Conservation (phyloP, 345 rosid species). For the Dovyalis caffra region DNA sequence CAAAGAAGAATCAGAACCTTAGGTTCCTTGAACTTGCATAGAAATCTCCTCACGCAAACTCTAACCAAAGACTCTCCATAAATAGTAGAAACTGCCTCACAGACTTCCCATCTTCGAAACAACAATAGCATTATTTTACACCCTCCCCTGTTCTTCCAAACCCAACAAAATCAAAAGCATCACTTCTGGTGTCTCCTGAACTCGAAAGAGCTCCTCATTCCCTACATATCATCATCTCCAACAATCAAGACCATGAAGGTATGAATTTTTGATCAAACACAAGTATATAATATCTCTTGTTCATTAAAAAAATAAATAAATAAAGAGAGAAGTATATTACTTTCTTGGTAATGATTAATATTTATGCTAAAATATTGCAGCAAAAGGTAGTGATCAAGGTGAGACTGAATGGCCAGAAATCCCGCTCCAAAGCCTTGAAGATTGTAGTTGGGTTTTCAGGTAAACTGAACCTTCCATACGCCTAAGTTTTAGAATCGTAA, state of each 20-base stretch:
- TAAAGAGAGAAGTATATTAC: neutral
- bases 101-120: too few species aligned
- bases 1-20: too few species aligned
- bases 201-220: too few species aligned
- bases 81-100: too few species aligned
- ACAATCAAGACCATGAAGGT: neutral
- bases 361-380: constrained; percentile 5
- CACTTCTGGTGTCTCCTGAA: too few species aligned
- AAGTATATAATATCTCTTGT: too few species aligned
- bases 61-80: too few species aligned
- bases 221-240: neutral
- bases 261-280: neutral
- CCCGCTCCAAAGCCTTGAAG: constrained; percentile 25
- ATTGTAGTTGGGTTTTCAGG: constrained; percentile 21
- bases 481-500: neutral
- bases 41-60: too few species aligned
- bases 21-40: too few species aligned
- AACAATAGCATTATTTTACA: too few species aligned
- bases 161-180: too few species aligned
- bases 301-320: neutral
- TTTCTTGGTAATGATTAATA: neutral
- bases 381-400: constrained; percentile 22
- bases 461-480: neutral
- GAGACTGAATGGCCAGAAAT: constrained; percentile 5
- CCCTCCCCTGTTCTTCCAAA: too few species aligned